Conservation (phyloP, 1,284 basidiomycete species). For the Termitomyces sp. region DNA sequence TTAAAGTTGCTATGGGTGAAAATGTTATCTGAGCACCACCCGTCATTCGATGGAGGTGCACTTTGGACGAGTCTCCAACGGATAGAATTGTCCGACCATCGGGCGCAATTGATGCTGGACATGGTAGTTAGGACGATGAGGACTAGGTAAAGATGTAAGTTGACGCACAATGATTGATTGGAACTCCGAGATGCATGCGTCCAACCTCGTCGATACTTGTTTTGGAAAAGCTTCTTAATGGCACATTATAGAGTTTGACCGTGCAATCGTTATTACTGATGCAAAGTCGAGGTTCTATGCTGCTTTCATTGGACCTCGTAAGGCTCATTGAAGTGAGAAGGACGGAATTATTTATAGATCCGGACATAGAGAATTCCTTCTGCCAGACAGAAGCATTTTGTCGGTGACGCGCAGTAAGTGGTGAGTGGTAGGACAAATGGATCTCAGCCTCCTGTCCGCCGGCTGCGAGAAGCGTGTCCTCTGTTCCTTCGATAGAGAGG, state of each 20-base stretch:
- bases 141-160: slow-evolving; percentile 5
- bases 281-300: slow-evolving; percentile 65
- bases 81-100: slow-evolving; percentile 80
- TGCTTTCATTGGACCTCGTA: slow-evolving; percentile 50
- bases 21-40: slow-evolving; percentile 55
- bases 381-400: slow-evolving; percentile 45
- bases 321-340: slow-evolving; percentile 60
- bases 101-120: slow-evolving; percentile 73
- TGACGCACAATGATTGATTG: slow-evolving; percentile 44
- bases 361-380: slow-evolving; percentile 47
- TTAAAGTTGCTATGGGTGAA: slow-evolving; percentile 48
- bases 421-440: slow-evolving; percentile 48
- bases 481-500: slow-evolving; percentile 41
- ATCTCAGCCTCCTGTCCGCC: slow-evolving; percentile 82
- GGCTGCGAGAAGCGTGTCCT: slow-evolving; percentile 67
- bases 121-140: slow-evolving; percentile 3
- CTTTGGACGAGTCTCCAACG: slow-evolving; percentile 81
- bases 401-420: slow-evolving; percentile 23
- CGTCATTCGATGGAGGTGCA: slow-evolving; percentile 68
- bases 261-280: slow-evolving; percentile 82
- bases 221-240: slow-evolving; percentile 40
- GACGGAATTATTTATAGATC: slow-evolving; percentile 83
- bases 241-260: slow-evolving; percentile 72
- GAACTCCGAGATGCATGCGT: slow-evolving; percentile 55
- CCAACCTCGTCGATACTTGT: slow-evolving; percentile 48